These are phyloP conservation scores for Suillus subluteus DNA, from an alignment of 768 basidiomycete genomes.

Conservation along the genomic window DNA sequence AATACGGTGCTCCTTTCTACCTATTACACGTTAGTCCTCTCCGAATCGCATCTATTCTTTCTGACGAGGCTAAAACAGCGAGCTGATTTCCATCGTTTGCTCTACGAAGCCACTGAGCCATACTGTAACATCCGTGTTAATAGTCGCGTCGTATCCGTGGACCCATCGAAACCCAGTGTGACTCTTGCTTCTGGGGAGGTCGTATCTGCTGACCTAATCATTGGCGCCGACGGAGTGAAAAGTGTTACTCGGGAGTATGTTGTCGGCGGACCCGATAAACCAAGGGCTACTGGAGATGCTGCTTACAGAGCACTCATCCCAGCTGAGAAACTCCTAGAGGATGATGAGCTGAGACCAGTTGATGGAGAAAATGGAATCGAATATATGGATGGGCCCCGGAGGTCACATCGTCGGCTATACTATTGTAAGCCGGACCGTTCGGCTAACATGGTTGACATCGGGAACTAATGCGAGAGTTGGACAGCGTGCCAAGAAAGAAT, in stretches of 20 bases:
- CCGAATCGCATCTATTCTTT: neutral
- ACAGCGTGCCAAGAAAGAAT: slow-evolving; percentile 42
- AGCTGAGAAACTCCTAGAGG: slow-evolving; percentile 45
- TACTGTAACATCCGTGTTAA: slow-evolving; percentile 41
- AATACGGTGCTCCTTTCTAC: slow-evolving; percentile 39
- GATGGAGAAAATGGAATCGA: slow-evolving; percentile 55
- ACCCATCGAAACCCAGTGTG: slow-evolving; percentile 37
- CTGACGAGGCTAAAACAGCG: slow-evolving; percentile 28
- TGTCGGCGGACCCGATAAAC: slow-evolving; percentile 48
- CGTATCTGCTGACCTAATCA: slow-evolving; percentile 46
- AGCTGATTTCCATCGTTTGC: slow-evolving; percentile 50
- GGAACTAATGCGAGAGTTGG: neutral
- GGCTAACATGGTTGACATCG: neutral
- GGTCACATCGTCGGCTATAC: slow-evolving; percentile 50
- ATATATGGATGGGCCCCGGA: slow-evolving; percentile 62
- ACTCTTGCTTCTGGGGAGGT: slow-evolving; percentile 47
- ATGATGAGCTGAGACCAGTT: slow-evolving; percentile 55
- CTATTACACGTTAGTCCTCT: slow-evolving; percentile 36
- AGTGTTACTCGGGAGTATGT: slow-evolving; percentile 52
- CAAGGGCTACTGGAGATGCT: slow-evolving; percentile 62
- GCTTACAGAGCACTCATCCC: slow-evolving; percentile 62
- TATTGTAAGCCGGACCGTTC: slow-evolving; percentile 39
- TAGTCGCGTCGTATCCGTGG: slow-evolving; percentile 39
- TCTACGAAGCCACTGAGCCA: slow-evolving; percentile 40
- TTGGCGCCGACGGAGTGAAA: slow-evolving; percentile 59